Conservation (phyloP, 2,329 filamentous ascomycete genomes). For the Colletotrichum trifolii region DNA sequence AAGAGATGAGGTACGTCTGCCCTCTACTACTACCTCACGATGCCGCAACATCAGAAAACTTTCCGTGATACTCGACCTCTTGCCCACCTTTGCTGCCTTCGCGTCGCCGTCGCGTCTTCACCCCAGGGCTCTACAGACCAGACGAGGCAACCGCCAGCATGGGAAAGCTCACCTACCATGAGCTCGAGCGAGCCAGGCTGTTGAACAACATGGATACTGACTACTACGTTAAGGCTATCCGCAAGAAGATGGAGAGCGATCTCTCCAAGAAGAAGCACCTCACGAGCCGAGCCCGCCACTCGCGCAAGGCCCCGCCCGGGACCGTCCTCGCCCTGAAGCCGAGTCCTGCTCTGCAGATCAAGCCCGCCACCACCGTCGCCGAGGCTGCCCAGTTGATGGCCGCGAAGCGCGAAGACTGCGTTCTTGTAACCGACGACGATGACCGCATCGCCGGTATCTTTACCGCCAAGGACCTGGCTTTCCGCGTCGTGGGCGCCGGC, state of each 20-base stretch:
- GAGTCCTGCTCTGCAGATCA: slow-evolving; percentile 96
- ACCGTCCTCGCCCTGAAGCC: slow-evolving; percentile 96
- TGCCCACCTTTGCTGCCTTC: slow-evolving; percentile 1
- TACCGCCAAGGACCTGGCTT: slow-evolving; percentile 97
- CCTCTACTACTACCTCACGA: slow-evolving; percentile 24
- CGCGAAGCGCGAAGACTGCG: slow-evolving; percentile 97
- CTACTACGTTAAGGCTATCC: slow-evolving; percentile 78
- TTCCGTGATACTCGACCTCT: neutral
- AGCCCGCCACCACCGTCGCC: slow-evolving; percentile 90
- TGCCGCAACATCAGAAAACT: neutral
- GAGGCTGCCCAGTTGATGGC: slow-evolving; percentile 99
- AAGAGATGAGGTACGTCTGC: slow-evolving; percentile 88
- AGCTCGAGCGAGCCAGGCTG: slow-evolving; percentile 35
- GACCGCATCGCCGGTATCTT: slow-evolving; percentile 99
- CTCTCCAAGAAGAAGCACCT: slow-evolving; percentile 96
- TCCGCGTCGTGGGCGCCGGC: slow-evolving; percentile 92
- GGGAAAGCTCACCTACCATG: slow-evolving; percentile 34
- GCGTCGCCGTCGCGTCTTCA: neutral
- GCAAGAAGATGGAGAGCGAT: slow-evolving; percentile 95
- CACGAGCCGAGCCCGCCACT: slow-evolving; percentile 81
- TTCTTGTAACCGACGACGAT: slow-evolving; percentile 96
- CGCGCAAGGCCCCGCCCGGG: slow-evolving; percentile 93
- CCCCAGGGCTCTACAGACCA: no score
- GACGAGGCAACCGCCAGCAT: slow-evolving; percentile 6
- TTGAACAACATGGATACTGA: slow-evolving; percentile 45